Percentiles rank a stretch among this genome's conserved stretches.
Evolutionary conservation across 1,139 yeast species (phyloP).

Genomic region (Protomyces pachydermus): DNA sequence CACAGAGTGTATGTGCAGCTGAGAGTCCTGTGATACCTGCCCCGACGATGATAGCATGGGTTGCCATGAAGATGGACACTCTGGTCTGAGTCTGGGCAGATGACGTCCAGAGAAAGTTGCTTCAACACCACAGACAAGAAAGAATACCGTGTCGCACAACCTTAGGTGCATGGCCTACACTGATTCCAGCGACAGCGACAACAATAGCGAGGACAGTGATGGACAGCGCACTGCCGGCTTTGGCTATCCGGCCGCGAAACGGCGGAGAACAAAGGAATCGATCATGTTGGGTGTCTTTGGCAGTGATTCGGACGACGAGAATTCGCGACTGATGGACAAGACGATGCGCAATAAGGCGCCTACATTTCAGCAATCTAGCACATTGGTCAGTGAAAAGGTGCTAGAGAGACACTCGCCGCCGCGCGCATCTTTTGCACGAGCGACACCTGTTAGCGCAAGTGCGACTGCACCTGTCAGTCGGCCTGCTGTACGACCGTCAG

Average conservation of each 20-base stretch:
- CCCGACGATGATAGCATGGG: conserved; percentile 2
- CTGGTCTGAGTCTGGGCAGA: no score
- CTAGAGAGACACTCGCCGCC: not conserved
- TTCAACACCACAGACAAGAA: no score
- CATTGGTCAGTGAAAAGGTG: not conserved
- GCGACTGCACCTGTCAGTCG: not conserved
- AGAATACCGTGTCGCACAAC: no score
- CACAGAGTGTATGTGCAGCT: conserved; percentile 11
- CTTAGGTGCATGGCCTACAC: not conserved
- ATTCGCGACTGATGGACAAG: not conserved
- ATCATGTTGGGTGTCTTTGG: conserved; percentile 32
- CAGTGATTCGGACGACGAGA: conserved; percentile 31
- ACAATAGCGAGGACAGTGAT: not conserved
- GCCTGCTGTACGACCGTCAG: not conserved
- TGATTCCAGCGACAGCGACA: not conserved
- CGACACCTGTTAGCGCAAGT: not conserved
- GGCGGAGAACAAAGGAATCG: conserved; percentile 26
- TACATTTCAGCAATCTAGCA: not conserved
- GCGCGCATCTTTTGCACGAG: not conserved
- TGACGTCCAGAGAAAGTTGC: no score
- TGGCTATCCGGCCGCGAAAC: conserved; percentile 5
- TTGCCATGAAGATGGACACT: not conserved
- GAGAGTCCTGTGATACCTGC: conserved; percentile 23
- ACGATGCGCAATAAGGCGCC: conserved; percentile 28
- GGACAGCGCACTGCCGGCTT: not conserved